Conservation (phyloP, 768 basidiomycete genomes). For the Tephrocybe sp. region DNA sequence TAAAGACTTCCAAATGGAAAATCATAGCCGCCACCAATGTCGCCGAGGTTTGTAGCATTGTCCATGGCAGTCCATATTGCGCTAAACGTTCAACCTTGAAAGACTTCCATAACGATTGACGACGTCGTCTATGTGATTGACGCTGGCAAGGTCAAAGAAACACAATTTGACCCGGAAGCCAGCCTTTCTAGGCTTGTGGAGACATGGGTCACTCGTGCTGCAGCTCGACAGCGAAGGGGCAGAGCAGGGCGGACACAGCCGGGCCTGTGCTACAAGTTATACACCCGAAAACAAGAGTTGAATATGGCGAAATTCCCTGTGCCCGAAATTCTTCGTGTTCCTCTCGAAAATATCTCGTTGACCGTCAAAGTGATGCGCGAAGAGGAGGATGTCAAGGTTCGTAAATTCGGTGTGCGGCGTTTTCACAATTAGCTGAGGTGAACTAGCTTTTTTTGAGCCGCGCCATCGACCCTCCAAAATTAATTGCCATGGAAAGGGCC, state of each 20-base stretch:
- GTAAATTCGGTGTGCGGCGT: conserved; percentile 13
- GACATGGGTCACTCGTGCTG: conserved; percentile 75
- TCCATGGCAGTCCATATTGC: neutral
- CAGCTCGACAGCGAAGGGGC: conserved; percentile 81
- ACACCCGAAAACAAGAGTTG: conserved; percentile 69
- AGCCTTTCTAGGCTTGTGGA: conserved; percentile 79
- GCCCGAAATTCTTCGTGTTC: conserved; percentile 87
- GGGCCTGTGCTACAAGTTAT: conserved; percentile 87
- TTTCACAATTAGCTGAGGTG: neutral
- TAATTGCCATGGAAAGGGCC: conserved; percentile 74
- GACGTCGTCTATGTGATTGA: conserved; percentile 88
- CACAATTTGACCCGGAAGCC: conserved; percentile 65
- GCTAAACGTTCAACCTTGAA: neutral
- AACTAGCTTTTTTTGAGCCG: conserved; percentile 60
- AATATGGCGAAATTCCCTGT: conserved; percentile 71
- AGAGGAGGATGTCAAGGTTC: conserved; percentile 74
- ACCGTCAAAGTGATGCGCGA: conserved; percentile 80
- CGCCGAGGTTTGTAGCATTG: conserved; percentile 62
- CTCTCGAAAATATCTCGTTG: conserved; percentile 79
- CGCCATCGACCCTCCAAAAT: conserved; percentile 83
- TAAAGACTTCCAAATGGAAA: conserved; percentile 66
- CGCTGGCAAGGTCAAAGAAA: conserved; percentile 84
- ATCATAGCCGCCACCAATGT: conserved; percentile 91
- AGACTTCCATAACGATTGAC: conserved; percentile 92
- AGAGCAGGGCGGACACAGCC: conserved; percentile 86